Evolutionary conservation across 2,329 filamentous ascomycete genomes (phyloP), one percentile per base, ranked within the genome.

Genomic region (Colletotrichum camelliae): DNA sequence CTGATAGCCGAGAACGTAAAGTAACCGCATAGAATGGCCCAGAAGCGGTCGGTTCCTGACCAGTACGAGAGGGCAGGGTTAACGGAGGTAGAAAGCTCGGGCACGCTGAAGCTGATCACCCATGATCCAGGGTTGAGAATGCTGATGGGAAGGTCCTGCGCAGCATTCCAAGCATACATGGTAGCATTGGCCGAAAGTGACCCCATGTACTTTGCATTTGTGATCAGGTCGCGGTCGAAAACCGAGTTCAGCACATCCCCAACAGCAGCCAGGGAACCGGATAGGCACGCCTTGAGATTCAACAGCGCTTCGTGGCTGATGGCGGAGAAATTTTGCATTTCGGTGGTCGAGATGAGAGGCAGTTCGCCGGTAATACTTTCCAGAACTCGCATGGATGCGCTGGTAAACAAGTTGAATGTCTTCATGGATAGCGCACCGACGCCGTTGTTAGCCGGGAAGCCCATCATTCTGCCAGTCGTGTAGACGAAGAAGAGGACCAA

Each of bases 1-100:
- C 95, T 95, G 37, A 94, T 83, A 60, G 94, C 81, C 13, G 93
- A 95, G 52, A 98, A 89, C 62, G 96, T 93, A 0, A 92, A 81
- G 82, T 99, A 99, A 15, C 97, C 97, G 64, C 94, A 89, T 3
- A 96, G 80, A 52, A 98, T 94, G 16, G 96, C 96, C 86, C 89
- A 91, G 72, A 91, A 89, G 35, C 92, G 87, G 83, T 94, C 93
- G 18, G 89, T 87, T 33, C 89, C 88, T 75, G 90, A 89, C 94
- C 94, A 96, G 69, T 91, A 89, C 2, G 92, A 92, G 68, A 95
- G 85, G 31, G 87, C 88, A 9, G 90, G 89, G 79, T 94, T 89
- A 16, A 91, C 81, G 0, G 82, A 62, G 27, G 83, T 77, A 1
- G 83, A 77, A 5, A 81, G 77, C 72, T 87, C 85, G 29, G 87